These are phyloP conservation scores for Cyberlindnera mississippiensis DNA, from an alignment of 805 yeast genomes.

Conservation along the genomic window DNA sequence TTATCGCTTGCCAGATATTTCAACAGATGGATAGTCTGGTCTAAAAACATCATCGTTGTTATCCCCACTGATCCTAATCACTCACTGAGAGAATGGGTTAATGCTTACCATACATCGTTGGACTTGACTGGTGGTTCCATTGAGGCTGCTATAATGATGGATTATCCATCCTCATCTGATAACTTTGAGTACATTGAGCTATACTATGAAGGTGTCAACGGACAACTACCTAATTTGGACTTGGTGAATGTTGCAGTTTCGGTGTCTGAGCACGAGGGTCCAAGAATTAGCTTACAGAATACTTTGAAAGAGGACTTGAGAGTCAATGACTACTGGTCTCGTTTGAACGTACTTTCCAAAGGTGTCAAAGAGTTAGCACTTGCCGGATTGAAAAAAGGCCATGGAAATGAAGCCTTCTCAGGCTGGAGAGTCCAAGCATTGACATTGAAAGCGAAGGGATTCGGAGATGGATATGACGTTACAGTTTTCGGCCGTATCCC, in stretches of 20 bases:
- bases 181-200: slow-evolving; percentile 71
- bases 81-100: slow-evolving; percentile 84
- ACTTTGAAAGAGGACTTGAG: slow-evolving; percentile 43
- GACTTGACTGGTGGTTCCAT: slow-evolving; percentile 91
- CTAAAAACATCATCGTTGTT: slow-evolving; percentile 86
- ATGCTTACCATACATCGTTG: slow-evolving; percentile 81
- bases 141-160: slow-evolving; percentile 85
- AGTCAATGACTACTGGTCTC: slow-evolving; percentile 45
- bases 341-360: slow-evolving; percentile 54
- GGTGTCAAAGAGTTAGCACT: slow-evolving; percentile 69
- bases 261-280: slow-evolving; percentile 71
- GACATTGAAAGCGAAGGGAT: slow-evolving; percentile 67
- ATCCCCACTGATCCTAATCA: slow-evolving; percentile 68
- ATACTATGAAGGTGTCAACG: slow-evolving; percentile 84
- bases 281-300: slow-evolving; percentile 64
- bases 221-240: slow-evolving; percentile 93
- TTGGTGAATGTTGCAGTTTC: slow-evolving; percentile 76
- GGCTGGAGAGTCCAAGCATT: slow-evolving; percentile 96
- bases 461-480: slow-evolving; percentile 60
- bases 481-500: slow-evolving; percentile 89
- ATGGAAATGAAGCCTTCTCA: slow-evolving; percentile 87
- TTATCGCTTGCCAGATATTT: slow-evolving; percentile 76
- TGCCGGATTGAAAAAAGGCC: slow-evolving; percentile 59
- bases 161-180: slow-evolving; percentile 65
- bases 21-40: slow-evolving; percentile 87